Conservation (phyloP, 345 rosid genomes). For the Salix caprea region DNA sequence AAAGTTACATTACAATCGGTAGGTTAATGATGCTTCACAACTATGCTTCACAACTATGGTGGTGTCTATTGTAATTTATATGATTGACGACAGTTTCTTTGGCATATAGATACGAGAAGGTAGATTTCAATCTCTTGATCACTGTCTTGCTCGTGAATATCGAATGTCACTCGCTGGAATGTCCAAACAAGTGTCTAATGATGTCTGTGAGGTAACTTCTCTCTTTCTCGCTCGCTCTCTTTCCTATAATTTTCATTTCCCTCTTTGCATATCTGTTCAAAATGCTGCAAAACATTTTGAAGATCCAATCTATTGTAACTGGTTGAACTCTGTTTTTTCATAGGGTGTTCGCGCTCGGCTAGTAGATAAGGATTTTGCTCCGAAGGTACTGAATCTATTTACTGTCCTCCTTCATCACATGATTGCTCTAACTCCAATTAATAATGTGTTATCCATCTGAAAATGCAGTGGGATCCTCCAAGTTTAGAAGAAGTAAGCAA, state of each 20-base stretch:
- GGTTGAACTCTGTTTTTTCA: background rate
- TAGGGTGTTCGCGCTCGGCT: slow-evolving; percentile 81
- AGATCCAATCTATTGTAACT: background rate
- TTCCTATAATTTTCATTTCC: background rate
- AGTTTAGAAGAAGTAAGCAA: slow-evolving; percentile 43
- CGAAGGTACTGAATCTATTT: slow-evolving; percentile 48
- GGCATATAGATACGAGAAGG: slow-evolving; percentile 70
- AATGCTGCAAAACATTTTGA: background rate
- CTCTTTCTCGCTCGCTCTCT: background rate
- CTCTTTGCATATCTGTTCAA: background rate
- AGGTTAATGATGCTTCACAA: slow-evolving; percentile 25
- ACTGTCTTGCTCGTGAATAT: slow-evolving; percentile 80
- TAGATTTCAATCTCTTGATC: slow-evolving; percentile 81
- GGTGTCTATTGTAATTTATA: slow-evolving; percentile 1
- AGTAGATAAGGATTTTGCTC: slow-evolving; percentile 85
- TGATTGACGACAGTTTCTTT: background rate
- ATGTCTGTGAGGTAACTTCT: slow-evolving; percentile 66
- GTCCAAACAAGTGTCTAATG: slow-evolving; percentile 56
- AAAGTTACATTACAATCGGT: slow-evolving; percentile 78
- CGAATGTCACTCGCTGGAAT: slow-evolving; percentile 55
- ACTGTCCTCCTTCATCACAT: background rate
- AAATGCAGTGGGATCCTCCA: slow-evolving; percentile 64
- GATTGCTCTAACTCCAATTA: background rate
- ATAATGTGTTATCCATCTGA: background rate
- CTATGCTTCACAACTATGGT: slow-evolving; percentile 1